These are phyloP conservation scores for Helichrysum umbraculigerum DNA, from an alignment of 129 eudicot species.

Conservation along the genomic window DNA sequence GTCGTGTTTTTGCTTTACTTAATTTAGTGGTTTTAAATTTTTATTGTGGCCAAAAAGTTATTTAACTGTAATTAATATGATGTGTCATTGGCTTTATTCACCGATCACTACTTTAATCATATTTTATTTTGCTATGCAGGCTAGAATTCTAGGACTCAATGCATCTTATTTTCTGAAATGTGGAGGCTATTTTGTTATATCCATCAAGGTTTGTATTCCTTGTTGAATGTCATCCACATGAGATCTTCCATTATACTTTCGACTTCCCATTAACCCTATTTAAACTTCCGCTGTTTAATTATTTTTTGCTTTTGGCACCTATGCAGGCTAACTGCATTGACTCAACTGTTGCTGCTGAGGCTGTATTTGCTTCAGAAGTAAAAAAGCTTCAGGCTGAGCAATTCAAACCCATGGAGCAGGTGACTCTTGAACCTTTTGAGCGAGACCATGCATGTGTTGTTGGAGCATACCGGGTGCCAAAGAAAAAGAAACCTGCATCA, in stretches of 20 bases:
- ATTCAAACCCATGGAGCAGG: conserved; percentile 77
- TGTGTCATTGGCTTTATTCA: no score
- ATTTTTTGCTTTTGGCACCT: background rate
- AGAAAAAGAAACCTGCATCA: conserved; percentile 64
- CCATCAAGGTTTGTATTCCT: conserved; percentile 62
- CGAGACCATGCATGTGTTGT: conserved; percentile 85
- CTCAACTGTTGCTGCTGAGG: conserved; percentile 87
- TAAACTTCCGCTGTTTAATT: no score
- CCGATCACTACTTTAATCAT: no score
- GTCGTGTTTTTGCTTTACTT: no score
- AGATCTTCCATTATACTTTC: background rate
- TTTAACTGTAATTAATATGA: no score
- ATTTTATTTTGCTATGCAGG: conserved; percentile 38
- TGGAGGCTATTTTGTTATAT: conserved; percentile 89
- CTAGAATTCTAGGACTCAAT: conserved; percentile 83
- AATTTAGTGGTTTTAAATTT: no score
- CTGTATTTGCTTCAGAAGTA: conserved; percentile 83
- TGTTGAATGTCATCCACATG: background rate
- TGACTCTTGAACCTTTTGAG: conserved; percentile 80
- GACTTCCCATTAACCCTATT: background rate
- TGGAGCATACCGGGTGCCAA: conserved; percentile 68
- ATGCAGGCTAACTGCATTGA: conserved; percentile 91
- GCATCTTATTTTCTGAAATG: conserved; percentile 83
- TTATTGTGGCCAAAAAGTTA: no score
- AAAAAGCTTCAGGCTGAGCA: conserved; percentile 81